Conservation (phyloP, 176 grass and related monocot species). For the Hsuehochloa calcarea region DNA sequence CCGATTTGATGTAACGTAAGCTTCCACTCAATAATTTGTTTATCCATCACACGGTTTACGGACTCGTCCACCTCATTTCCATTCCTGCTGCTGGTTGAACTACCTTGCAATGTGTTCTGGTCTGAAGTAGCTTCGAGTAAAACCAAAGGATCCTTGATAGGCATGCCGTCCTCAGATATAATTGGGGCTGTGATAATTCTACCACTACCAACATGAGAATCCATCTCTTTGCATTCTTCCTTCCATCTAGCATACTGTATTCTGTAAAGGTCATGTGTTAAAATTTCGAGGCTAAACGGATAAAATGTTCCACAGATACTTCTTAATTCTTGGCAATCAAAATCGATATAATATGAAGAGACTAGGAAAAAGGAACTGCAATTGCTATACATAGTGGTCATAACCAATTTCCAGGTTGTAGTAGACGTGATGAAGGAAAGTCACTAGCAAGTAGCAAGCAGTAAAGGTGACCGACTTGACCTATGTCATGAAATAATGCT, state of each 20-base stretch:
- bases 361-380: background rate
- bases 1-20: conserved; percentile 98
- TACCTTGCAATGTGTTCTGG: conserved; percentile 26
- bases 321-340: background rate
- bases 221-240: conserved; percentile 76
- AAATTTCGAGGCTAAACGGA: background rate
- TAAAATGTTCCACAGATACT: conserved; percentile 13
- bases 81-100: conserved; percentile 23
- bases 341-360: background rate
- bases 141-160: conserved; percentile 92
- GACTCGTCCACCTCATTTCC: conserved; percentile 26
- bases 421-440: background rate
- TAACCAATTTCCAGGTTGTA: background rate
- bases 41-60: conserved; percentile 45
- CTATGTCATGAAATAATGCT: background rate
- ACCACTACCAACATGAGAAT: conserved; percentile 96
- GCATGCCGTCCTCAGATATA: conserved; percentile 78
- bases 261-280: conserved; percentile 39
- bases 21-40: conserved; percentile 91
- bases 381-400: background rate
- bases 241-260: conserved; percentile 92
- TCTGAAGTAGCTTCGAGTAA: conserved; percentile 71
- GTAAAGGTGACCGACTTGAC: background rate
- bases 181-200: conserved; percentile 90
- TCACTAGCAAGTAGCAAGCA: background rate